Evolutionary conservation across 306 rosid species (phyloP).

Genomic region (Castanospermum australe): DNA sequence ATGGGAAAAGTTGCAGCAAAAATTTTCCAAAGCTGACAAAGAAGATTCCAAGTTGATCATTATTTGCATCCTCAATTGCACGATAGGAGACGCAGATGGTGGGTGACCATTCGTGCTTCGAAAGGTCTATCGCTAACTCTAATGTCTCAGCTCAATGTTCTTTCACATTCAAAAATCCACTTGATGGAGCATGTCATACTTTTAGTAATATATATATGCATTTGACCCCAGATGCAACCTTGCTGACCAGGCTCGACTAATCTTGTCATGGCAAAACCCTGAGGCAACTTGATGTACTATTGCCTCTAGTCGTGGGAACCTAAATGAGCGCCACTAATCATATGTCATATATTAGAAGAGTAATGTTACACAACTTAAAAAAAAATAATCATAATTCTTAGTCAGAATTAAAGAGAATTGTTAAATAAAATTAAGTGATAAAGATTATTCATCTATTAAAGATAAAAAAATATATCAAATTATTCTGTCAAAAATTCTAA

Average conservation of each 20-base stretch:
- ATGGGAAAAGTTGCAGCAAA: constrained; percentile 10
- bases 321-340: not conserved
- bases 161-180: constrained; percentile 28
- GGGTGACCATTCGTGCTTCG: constrained; percentile 27
- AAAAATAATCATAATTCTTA: too few relatives aligned
- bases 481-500: too few relatives aligned
- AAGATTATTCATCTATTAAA: too few relatives aligned
- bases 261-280: constrained; percentile 6
- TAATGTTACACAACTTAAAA: too few relatives aligned
- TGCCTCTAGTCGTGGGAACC: too few relatives aligned
- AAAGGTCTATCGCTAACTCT: not conserved
- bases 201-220: not conserved
- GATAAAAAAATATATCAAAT: too few relatives aligned
- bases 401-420: too few relatives aligned
- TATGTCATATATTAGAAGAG: too few relatives aligned
- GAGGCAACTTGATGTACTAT: not conserved
- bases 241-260: not conserved
- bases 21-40: constrained; percentile 38
- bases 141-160: not conserved
- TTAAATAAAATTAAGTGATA: too few relatives aligned
- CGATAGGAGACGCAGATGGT: not conserved
- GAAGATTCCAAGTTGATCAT: constrained; percentile 48
- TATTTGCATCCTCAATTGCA: not conserved
- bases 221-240: not conserved
- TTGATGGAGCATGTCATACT: constrained; percentile 10